Evolutionary conservation across 352 stramenopile genomes (phyloP), one percentile per base, ranked within the genome.

Genomic region (Globisporangium nunn): DNA sequence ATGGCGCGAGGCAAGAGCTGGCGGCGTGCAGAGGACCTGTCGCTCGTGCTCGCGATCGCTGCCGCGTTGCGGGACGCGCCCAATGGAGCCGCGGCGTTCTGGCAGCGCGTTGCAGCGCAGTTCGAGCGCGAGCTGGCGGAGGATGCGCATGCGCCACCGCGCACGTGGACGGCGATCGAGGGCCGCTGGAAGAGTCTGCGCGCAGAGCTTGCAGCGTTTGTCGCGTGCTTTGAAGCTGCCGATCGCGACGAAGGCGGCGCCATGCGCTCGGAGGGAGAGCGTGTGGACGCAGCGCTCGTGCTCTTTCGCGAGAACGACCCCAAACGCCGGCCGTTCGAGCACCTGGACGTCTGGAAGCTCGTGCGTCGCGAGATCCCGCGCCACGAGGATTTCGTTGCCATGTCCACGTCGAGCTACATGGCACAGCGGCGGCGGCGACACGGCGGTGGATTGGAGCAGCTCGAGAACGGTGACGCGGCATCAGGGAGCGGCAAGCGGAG

Each of bases 1-100:
- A 61, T 61, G 55, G 46, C 55, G 37, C 46, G 55, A 8, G 55
- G 55, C 23, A 61, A 73, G 40, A 67, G 62, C 49, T 62, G 66
- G 43, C 29, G 49, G 28, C 53, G 59, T 14, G 59, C 54, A 8
- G 62, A 68, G 31, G 62, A 70, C 8, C 7, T 66, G 45, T 45
- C 23, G n/a, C 55, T 61, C 47, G 55, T 61, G 35, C 55, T 46
- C 12, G 55, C 55, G 15, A 52, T 61, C 55, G 46, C 53, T 14
- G 33, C 39, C 35, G 29, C 29, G 28, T 28, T 53, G 18, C 31
- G 40, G 17, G 46, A 61, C 46, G 17, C 47, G 4, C 8, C 54
- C 14, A 28, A 47, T 17, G 46, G 55, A 0, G 37, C 33, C 4
- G 43, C 18, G 18, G 46, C 47, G 12, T 61, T 61, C 39, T 61